These are phyloP conservation scores for Letharia lupina DNA, from an alignment of 495 filamentous ascomycete species.

Conservation along the genomic window DNA sequence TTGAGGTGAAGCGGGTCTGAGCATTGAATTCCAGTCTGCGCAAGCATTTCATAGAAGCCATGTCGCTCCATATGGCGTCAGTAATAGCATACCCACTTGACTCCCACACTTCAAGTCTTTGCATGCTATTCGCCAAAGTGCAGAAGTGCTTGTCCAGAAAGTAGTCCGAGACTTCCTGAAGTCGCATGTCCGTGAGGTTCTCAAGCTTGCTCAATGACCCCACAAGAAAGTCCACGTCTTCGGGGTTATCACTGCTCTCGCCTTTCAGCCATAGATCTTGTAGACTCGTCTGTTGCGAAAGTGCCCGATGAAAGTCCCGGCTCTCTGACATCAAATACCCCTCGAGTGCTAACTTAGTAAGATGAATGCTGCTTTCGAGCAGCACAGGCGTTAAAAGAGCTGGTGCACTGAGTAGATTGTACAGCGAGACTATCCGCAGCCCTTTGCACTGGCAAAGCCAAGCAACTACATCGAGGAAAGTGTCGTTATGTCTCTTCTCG, in stretches of 20 bases:
- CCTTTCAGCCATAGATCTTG: conserved; percentile 41
- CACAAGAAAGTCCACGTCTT: conserved; percentile 42
- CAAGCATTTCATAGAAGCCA: conserved; percentile 36
- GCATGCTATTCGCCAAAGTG: conserved; percentile 40
- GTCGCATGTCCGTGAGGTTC: conserved; percentile 43
- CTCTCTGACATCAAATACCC: conserved; percentile 39
- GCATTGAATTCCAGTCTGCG: conserved; percentile 40
- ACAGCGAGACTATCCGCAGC: conserved; percentile 44
- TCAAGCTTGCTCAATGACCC: conserved; percentile 39
- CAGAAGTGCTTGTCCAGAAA: conserved; percentile 45
- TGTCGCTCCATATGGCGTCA: conserved; percentile 41
- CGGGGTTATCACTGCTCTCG: conserved; percentile 38
- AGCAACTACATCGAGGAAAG: conserved; percentile 42
- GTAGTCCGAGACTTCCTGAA: conserved; percentile 46
- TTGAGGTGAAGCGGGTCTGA: conserved; percentile 38
- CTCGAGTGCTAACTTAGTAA: conserved; percentile 41
- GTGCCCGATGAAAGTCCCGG: conserved; percentile 44
- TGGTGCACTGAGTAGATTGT: conserved; percentile 41
- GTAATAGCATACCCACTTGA: conserved; percentile 47
- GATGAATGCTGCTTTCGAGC: conserved; percentile 39
- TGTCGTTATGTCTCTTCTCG: conserved; percentile 38
- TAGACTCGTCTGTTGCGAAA: conserved; percentile 41
- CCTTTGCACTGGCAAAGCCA: conserved; percentile 46
- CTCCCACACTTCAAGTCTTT: conserved; percentile 46
- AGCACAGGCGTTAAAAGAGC: conserved; percentile 47